Base-by-base conservation (phyloP, 2,329 filamentous ascomycete species). In the Pseudogymnoascus sp. region DNA sequence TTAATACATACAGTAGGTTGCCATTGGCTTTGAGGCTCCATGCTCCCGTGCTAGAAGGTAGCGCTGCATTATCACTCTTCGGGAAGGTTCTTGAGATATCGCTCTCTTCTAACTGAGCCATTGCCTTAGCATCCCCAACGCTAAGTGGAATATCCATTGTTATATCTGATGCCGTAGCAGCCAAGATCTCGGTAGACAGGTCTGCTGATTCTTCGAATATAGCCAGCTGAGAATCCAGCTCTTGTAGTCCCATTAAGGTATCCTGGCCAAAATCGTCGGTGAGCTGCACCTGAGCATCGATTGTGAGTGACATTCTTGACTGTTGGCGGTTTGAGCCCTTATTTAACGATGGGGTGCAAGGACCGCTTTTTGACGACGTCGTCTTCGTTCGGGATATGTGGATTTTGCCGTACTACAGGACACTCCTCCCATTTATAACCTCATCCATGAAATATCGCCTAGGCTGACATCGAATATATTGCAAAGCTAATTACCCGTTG, bases 211-310 rank as follows among this genome's bases (percentile, higher is more conserved):
- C 60, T 60, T 74, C 72, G 61, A 73, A 73, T 65, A 73, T 71
- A 61, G 72, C 69, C 37, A 75, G 67, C 64, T 75, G 73, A 63
- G 73, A 74, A 66, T 74, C 72, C 62, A 74, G 64, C 67, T 74
- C 72, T 68, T 73, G 69, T 58, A 72, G 66, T 33, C 73, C 71
- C 71, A 72, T 74, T 66, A 73, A 66, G 28, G 65, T 52, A 67
- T 69, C 65, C 67, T 72, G 69, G 70, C 70, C 70, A 63, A 74
- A 66, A 69, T 74, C 73, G 66, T 73, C 72, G 63, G 71, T 67
- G 61, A 73, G 70, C 67, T 71, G 67, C 63, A 70, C 66, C 67
- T 72, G 72, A 66, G 67, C 65, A 61, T 72, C 73, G 67, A 73
- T 71, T 64, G 68, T 69, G 49, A 69, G 64, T 68, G 71, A 70